These are phyloP conservation scores for Pythium apleroticum DNA, from an alignment of 352 stramenopile species.

Conservation along the genomic window DNA sequence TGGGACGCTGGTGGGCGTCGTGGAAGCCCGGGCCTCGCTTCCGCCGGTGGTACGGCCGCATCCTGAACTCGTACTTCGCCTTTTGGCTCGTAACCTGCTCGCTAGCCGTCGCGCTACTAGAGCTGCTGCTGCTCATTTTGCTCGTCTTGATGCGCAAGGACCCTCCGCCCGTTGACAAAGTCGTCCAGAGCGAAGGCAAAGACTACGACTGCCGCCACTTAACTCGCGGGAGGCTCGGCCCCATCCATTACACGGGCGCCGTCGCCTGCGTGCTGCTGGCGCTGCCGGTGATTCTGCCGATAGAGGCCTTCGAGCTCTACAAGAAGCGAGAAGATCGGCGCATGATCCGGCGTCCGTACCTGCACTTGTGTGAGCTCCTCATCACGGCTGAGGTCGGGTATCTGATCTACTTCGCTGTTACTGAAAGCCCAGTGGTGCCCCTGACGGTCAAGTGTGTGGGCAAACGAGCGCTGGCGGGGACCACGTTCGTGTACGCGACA, in stretches of 20 bases:
- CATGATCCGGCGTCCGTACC: constrained; percentile 63
- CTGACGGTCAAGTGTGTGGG: constrained; percentile 48
- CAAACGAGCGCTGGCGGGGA: constrained; percentile 32
- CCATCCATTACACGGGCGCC: constrained; percentile 13
- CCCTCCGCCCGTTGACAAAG: background rate
- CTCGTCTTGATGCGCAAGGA: constrained; percentile 21
- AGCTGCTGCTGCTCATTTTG: constrained; percentile 43
- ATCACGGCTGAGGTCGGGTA: constrained; percentile 51
- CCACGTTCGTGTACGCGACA: constrained; percentile 61
- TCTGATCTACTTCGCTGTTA: constrained; percentile 56
- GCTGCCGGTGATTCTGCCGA: constrained; percentile 57
- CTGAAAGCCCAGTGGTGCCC: constrained; percentile 44
- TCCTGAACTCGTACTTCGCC: constrained; percentile 74
- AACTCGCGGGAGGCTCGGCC: background rate
- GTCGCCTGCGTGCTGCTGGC: constrained; percentile 41
- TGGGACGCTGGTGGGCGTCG: background rate
- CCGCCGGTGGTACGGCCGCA: constrained; percentile 26
- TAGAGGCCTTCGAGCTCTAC: constrained; percentile 49
- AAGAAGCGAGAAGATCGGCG: constrained; percentile 41
- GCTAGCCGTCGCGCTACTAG: constrained; percentile 44
- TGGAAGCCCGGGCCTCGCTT: constrained; percentile 9
- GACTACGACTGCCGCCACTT: background rate
- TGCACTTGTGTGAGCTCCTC: constrained; percentile 70
- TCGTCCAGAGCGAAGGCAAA: background rate
- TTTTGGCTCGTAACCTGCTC: constrained; percentile 68